phyloP scores from a whole-genome alignment of 805 yeast genomes.

The Wickerhamomyces chaumierensis region DNA sequence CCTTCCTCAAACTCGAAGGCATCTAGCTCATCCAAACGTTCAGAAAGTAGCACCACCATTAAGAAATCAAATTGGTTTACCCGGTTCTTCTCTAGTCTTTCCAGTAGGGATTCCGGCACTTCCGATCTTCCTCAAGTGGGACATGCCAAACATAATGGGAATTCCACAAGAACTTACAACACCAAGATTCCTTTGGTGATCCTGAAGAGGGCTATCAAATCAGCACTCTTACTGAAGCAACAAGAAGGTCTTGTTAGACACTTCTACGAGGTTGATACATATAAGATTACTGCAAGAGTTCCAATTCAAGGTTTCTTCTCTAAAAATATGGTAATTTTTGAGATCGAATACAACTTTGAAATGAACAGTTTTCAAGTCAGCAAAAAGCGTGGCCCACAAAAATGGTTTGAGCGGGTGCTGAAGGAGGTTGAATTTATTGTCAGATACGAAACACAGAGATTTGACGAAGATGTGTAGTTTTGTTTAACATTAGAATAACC shows the following conservation, averaged over 20 bases:
- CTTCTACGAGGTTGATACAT: conserved; percentile 30
- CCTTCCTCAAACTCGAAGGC: too few relatives aligned
- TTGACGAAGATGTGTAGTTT: not conserved
- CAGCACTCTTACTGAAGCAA: conserved; percentile 32
- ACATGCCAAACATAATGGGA: conserved; percentile 5
- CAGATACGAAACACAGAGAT: not conserved
- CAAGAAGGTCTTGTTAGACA: conserved; percentile 39
- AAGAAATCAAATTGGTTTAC: conserved; percentile 28
- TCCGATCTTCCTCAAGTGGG: too few relatives aligned
- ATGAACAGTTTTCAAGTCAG: conserved; percentile 27
- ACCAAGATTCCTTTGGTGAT: conserved; percentile 10
- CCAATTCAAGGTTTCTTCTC: conserved; percentile 31
- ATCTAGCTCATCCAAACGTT: conserved; percentile 3
- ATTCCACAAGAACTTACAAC: conserved; percentile 4
- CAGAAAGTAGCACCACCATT: conserved; percentile 14
- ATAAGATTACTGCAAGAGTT: conserved; percentile 32
- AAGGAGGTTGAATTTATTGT: not conserved
- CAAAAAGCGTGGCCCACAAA: conserved; percentile 34
- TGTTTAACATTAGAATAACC: too few relatives aligned
- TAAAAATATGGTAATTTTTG: conserved; percentile 35
- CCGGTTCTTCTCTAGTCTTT: conserved; percentile 21
- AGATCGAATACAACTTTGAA: conserved; percentile 30
- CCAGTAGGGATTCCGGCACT: conserved; percentile 12
- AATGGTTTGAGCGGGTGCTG: conserved; percentile 3
- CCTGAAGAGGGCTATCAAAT: conserved; percentile 19